Evolutionary conservation across 495 filamentous ascomycete genomes (phyloP), one percentile per base, ranked within the genome.

Genomic region (Podospora bellae-mahoneyi): DNA sequence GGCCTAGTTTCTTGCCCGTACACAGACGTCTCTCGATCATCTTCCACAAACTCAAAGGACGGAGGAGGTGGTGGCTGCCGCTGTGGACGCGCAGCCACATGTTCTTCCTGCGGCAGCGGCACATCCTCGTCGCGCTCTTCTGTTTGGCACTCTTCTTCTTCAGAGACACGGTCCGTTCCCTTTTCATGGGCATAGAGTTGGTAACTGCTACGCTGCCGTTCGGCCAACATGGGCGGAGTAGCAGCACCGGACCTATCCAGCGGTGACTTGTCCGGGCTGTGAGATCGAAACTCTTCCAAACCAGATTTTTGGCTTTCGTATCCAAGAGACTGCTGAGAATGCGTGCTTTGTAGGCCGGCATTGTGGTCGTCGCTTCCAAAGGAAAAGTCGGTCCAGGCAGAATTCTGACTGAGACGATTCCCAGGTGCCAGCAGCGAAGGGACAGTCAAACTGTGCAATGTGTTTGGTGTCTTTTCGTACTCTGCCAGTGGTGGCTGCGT

Each of bases 321-420:
- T 16, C 71, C 73, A n/a, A 73, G 73, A 9, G 72, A 69, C 28
- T 19, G 28, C 4, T 73, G 69, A 6, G 72, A 60, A 10, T 59
- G 30, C 9, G 74, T 69, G 62, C 67, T 68, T 54, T 68, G 67
- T 55, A 64, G 64, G 57, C 48, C 72, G 30, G 66, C 66, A 30
- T 78, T 71, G n/a, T 65, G 75, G 26, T 80, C 76, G 48, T 83
- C 81, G 55, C 82, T 84, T 16, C 82, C 83, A 56, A 87, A 76
- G 1, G 84, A 84, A 66, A 82, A 82, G 75, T 87, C 83, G n/a
- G 84, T 87, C 84, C 84, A 87, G 16, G 79, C 74, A 15, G 84
- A 84, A 27, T 80, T 77, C 39, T 83, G 79, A 66, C 84, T 87
- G 23, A 77, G 71, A n/a, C 83, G 80, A 68, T 84, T 82, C 61